These are phyloP conservation scores for Hyaloperonospora arabidopsidis DNA, from an alignment of 352 stramenopile species.

Conservation along the genomic window DNA sequence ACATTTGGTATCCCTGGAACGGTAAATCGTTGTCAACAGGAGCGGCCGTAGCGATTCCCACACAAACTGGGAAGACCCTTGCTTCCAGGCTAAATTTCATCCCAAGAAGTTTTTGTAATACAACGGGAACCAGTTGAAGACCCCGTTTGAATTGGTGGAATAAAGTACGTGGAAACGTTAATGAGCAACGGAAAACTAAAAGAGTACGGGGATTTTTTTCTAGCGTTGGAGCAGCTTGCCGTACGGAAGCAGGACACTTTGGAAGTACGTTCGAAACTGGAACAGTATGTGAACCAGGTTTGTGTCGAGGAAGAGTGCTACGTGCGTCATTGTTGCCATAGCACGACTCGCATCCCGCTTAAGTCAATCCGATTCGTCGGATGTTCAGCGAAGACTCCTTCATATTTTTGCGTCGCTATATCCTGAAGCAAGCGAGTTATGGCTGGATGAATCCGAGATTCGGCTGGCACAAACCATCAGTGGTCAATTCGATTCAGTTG, in stretches of 20 bases:
- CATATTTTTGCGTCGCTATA: constrained; percentile 47
- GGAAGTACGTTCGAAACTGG: constrained; percentile 27
- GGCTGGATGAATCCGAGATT: constrained; percentile 33
- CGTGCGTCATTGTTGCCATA: constrained; percentile 49
- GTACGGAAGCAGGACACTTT: constrained; percentile 33
- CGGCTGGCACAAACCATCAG: constrained; percentile 4
- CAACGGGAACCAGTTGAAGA: constrained; percentile 9
- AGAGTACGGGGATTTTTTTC: constrained; percentile 43
- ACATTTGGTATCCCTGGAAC: constrained; percentile 41
- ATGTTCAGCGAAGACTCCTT: constrained; percentile 32
- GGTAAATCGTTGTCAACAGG: constrained; percentile 34
- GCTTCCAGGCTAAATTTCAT: constrained; percentile 37
- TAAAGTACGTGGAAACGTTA: constrained; percentile 43
- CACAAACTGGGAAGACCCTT: constrained; percentile 37
- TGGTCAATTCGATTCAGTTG: neutral
- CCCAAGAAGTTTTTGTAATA: neutral
- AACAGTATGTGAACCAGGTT: constrained; percentile 31
- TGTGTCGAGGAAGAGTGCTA: constrained; percentile 4
- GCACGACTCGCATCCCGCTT: constrained; percentile 29
- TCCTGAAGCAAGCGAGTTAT: constrained; percentile 37
- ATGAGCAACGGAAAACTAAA: constrained; percentile 21
- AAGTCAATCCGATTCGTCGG: constrained; percentile 10
- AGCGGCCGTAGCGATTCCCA: constrained; percentile 23
- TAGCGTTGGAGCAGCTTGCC: constrained; percentile 43
- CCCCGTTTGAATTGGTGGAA: constrained; percentile 47